Evolutionary conservation across 352 stramenopile species (phyloP).

Genomic region (Globisporangium rhizosaccharum): DNA sequence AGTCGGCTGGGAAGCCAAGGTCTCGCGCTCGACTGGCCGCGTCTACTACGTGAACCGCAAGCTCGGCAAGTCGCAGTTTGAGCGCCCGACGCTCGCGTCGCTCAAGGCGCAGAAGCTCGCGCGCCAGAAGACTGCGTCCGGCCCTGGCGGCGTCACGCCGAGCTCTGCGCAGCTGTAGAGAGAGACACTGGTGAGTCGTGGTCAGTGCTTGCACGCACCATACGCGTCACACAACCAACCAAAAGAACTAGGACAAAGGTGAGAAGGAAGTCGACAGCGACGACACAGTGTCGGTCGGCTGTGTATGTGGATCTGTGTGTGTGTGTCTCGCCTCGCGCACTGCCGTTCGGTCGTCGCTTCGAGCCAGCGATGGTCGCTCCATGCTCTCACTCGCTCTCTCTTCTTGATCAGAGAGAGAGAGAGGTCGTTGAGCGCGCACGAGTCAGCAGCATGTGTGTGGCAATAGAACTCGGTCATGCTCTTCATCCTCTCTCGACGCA

Average conservation of each 20-base stretch:
- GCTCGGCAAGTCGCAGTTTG: slow-evolving; percentile 83
- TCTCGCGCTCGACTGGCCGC: slow-evolving; percentile 76
- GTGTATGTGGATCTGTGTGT: background rate
- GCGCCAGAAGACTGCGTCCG: slow-evolving; percentile 43
- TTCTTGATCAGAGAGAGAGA: background rate
- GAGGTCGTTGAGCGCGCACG: background rate
- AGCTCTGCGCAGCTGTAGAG: slow-evolving; percentile 14
- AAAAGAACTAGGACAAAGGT: no score
- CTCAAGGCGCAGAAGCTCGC: slow-evolving; percentile 81
- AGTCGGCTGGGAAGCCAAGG: slow-evolving; percentile 82
- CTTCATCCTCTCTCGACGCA: no score
- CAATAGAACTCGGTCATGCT: no score
- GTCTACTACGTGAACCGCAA: slow-evolving; percentile 89
- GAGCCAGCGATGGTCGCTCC: background rate
- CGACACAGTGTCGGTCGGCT: background rate
- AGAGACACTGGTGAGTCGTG: background rate
- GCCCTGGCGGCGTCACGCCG: slow-evolving; percentile 8
- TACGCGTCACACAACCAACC: background rate
- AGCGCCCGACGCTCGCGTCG: slow-evolving; percentile 77
- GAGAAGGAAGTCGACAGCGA: background rate
- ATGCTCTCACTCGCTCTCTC: background rate
- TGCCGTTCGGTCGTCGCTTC: background rate
- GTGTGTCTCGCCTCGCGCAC: background rate
- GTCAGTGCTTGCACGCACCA: background rate
- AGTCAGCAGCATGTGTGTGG: background rate